Evolutionary conservation across 179 eudicot genomes (phyloP).

Genomic region (Spergularia azorica): DNA sequence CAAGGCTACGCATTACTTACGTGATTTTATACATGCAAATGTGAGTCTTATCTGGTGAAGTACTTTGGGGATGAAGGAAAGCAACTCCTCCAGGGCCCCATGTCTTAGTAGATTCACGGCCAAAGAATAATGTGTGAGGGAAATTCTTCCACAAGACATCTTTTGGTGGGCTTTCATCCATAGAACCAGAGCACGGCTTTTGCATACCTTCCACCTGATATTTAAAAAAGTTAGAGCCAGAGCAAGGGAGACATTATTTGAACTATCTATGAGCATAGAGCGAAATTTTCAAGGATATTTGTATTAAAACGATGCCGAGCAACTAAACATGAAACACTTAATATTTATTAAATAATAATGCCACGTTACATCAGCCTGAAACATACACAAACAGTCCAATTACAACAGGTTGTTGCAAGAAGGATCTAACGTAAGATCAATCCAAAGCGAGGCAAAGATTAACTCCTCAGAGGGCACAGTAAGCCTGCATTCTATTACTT

Average conservation of each 20-base stretch:
- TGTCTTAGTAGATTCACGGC: constrained; percentile 52
- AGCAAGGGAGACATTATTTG: neutral
- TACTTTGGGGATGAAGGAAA: constrained; percentile 79
- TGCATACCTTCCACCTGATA: constrained; percentile 89
- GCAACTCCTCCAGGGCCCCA: constrained; percentile 99
- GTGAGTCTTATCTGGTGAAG: constrained; percentile 50
- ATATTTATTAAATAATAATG: no score
- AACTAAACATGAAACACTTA: constrained; percentile 3
- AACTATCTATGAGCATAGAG: neutral
- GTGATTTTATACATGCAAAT: constrained; percentile 77
- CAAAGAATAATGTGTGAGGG: constrained; percentile 88
- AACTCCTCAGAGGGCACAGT: neutral
- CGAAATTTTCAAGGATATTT: constrained; percentile 9
- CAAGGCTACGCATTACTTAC: constrained; percentile 45
- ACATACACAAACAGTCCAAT: neutral
- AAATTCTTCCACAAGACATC: constrained; percentile 63
- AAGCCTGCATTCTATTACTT: neutral
- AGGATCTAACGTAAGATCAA: neutral
- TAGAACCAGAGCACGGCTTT: constrained; percentile 67
- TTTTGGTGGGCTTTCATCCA: constrained; percentile 80
- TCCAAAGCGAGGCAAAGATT: neutral
- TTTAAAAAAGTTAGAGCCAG: constrained; percentile 18
- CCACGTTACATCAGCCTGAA: constrained; percentile 2
- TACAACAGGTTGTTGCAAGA: neutral
- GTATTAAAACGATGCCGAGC: neutral